phyloP scores from a whole-genome alignment of 2,329 filamentous ascomycete genomes.

The Huntiella moniliformis region DNA sequence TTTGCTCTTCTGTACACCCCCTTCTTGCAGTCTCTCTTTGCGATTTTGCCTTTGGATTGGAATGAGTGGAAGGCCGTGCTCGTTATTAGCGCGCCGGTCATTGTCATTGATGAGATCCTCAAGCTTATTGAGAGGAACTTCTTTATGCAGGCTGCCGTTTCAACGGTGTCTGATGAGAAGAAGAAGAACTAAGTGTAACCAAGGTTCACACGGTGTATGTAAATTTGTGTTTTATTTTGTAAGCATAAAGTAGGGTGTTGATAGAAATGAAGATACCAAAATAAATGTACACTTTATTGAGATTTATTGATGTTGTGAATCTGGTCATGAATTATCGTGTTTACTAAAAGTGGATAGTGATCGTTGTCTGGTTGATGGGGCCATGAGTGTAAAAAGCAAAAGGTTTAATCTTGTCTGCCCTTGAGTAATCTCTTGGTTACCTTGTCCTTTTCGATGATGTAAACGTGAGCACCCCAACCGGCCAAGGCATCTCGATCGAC shows the following conservation, averaged over 20 bases:
- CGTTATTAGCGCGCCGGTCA: constrained; percentile 72
- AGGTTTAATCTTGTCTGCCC: constrained; percentile 70
- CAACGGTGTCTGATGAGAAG: constrained; percentile 24
- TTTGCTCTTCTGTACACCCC: constrained; percentile 87
- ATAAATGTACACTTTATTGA: neutral
- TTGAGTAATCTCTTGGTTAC: constrained; percentile 97
- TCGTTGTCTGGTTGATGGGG: constrained; percentile 5
- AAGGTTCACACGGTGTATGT: no score
- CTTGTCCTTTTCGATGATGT: constrained; percentile 99
- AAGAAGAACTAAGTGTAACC: constrained; percentile 22
- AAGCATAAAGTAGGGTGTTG: no score
- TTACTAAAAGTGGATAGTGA: neutral
- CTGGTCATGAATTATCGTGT: constrained; percentile 11
- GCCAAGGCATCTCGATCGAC: constrained; percentile 93
- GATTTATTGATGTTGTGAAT: neutral
- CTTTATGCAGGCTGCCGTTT: constrained; percentile 33
- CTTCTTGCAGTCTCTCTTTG: constrained; percentile 73
- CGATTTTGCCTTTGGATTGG: constrained; percentile 71
- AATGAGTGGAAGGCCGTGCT: constrained; percentile 86
- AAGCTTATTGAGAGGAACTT: constrained; percentile 57
- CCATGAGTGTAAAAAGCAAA: neutral
- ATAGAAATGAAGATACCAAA: no score
- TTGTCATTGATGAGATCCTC: constrained; percentile 68
- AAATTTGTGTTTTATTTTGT: no score
- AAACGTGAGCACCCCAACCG: constrained; percentile 96